Conservation (phyloP, 768 basidiomycete species). For the Pilatotrama ljubarskyi region DNA sequence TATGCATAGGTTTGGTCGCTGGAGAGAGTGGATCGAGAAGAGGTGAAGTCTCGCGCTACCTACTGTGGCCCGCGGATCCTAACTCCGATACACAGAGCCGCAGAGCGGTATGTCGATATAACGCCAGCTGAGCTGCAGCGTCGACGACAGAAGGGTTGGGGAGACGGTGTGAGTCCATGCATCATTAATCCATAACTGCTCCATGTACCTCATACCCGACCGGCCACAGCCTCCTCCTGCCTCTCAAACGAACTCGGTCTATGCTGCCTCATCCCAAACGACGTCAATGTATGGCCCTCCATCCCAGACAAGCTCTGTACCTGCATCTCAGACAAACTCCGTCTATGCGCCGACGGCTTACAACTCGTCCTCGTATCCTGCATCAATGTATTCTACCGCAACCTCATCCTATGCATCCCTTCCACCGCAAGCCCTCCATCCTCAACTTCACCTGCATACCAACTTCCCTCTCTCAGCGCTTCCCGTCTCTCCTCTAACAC, state of each 20-base stretch:
- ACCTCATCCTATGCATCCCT: conserved; percentile 17
- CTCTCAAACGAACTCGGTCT: conserved; percentile 4
- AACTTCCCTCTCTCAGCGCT: conserved; percentile 20
- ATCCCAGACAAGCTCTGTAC: neutral
- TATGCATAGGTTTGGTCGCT: conserved; percentile 69
- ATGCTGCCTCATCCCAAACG: neutral
- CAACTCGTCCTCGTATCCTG: conserved; percentile 7
- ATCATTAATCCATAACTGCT: conserved; percentile 2
- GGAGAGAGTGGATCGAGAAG: conserved; percentile 89
- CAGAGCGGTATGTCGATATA: conserved; percentile 75
- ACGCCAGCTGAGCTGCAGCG: conserved; percentile 57
- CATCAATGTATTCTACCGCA: conserved; percentile 22
- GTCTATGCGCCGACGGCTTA: conserved; percentile 12
- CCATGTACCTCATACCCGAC: neutral
- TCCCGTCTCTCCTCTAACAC: conserved; percentile 26
- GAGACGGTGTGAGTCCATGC: conserved; percentile 39
- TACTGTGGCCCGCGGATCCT: conserved; percentile 7
- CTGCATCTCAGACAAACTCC: conserved; percentile 2
- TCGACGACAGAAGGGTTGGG: conserved; percentile 73
- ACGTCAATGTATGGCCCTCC: neutral
- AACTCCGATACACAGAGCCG: conserved; percentile 53
- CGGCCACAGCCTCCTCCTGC: neutral
- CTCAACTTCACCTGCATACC: conserved; percentile 28
- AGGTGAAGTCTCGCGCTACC: conserved; percentile 43
- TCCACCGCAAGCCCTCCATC: conserved; percentile 1